Base-by-base conservation (phyloP, 345 rosid species). In the Clausena lansium region DNA sequence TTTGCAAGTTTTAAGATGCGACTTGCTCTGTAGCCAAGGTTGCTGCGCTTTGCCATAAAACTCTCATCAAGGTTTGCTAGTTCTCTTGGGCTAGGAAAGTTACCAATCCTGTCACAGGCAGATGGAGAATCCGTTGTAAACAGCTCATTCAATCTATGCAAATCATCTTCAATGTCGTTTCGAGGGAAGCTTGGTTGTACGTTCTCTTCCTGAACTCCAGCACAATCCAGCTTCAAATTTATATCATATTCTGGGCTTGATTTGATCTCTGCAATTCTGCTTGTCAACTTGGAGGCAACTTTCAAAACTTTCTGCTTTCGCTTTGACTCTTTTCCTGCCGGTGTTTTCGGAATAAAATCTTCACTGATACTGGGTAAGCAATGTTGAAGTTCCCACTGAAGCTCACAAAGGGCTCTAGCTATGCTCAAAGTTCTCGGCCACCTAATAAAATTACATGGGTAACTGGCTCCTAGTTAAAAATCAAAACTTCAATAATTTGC, bases 341-440 rank as follows among this genome's bases (percentile, higher is more conserved):
- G 87, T 15, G 84, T 87, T 28, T 78, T 70, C 0, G 86, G 87
- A 71, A 68, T 70, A 58, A 86, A 60, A 71, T 73, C 54, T 50
- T 52, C 62, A 9, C n/a, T 36, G 24, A 24, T 36, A 47, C 73
- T 38, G 30, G 70, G 63, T 9, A 76, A 63, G 33, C 47, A 75
- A 78, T 35, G 72, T 25, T 83, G 83, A 73, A 85, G 35, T 68
- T 88, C 90, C 19, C 72, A 73, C 77, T 87, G 89, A 68, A 89
- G 84, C 77, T 89, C 84, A 39, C 92, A 87, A 25, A 87, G 89
- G 20, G 88, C 77, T 61, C 39, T 70, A 39, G 92, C 92, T 90
- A 89, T 89, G 70, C 77, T 83, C 77, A 89, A 71, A 76, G 89
- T 84, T 77, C 92, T 87, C 9, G 87, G 74, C 86, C 87, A 89